phyloP scores from a whole-genome alignment of 2,329 filamentous ascomycete genomes.

The Colletotrichum simmondsii region DNA sequence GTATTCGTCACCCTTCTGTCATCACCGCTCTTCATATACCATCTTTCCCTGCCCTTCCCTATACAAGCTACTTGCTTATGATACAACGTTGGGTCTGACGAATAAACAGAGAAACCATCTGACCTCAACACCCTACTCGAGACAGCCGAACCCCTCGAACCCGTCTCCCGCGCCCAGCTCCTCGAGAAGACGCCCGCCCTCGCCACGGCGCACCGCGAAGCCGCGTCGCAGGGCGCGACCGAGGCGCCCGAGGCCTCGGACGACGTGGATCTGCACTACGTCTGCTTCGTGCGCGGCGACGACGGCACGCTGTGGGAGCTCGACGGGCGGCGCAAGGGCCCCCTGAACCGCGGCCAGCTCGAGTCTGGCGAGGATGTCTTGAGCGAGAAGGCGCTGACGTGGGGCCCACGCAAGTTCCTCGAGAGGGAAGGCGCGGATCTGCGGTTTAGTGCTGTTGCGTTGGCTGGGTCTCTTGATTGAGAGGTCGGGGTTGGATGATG shows the following conservation, averaged over 20 bases:
- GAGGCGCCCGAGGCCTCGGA: constrained; percentile 81
- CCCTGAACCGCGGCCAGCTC: constrained; percentile 66
- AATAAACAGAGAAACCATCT: constrained; percentile 55
- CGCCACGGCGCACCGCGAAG: constrained; percentile 81
- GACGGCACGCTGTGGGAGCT: constrained; percentile 74
- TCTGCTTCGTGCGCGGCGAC: constrained; percentile 85
- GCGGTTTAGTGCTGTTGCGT: constrained; percentile 68
- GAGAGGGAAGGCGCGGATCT: constrained; percentile 66
- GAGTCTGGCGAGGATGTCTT: constrained; percentile 74
- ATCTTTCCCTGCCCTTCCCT: neutral
- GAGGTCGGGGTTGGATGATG: neutral
- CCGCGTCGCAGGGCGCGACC: constrained; percentile 83
- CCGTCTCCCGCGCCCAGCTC: constrained; percentile 74
- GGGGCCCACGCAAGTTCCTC: constrained; percentile 72
- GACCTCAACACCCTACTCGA: constrained; percentile 73
- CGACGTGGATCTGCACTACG: constrained; percentile 92
- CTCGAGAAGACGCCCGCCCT: constrained; percentile 82
- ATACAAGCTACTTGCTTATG: neutral
- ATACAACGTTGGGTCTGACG: neutral
- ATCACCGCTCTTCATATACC: neutral
- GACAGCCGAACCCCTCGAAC: constrained; percentile 76
- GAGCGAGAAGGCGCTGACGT: constrained; percentile 77
- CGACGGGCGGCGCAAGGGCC: constrained; percentile 68
- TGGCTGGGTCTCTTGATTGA: constrained; percentile 63
- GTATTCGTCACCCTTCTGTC: constrained; percentile 38